Evolutionary conservation across 176 grass and related monocot genomes (phyloP), one percentile per base, ranked within the genome.

Genomic region (Eragrostis nindensis): DNA sequence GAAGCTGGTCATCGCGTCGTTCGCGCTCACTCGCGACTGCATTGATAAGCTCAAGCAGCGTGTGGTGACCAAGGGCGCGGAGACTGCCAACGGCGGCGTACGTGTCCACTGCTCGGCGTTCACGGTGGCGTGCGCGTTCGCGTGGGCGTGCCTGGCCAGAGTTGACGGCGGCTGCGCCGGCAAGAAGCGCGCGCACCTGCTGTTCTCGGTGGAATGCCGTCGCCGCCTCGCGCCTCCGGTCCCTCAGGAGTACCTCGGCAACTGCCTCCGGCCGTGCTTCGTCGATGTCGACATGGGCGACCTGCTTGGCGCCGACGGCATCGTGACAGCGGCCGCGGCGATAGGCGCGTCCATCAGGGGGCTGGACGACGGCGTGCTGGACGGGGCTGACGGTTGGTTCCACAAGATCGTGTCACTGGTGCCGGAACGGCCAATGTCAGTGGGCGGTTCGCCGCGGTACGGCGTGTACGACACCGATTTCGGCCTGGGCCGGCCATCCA

Each of bases 191-290:
- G 96, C 88, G 44, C 90, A 93, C 67, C 78, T 99, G 64, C 82
- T 92, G 18, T 99, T 99, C 88, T 93, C 90, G 5, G 96, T 95
- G 39, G 90, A 99, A 11, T 99, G 92, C 87, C 86, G 96, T 0
- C 66, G 80, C 13, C 88, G 96, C 36, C 59, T 99, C 21, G 19
- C 84, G 4, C 96, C 96, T 48, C 86, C 90, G 19, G 44, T 99
- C 3, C 90, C 86, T 0, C 74, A 86, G 16, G 90, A 84, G 62
- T 99, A 93, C 83, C 90, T 99, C 8, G 96, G 96, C 83, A 99
- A 99, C 83, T 99, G 96, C 82, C 86, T 99, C 2, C 80, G 96
- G 0, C 92, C 92, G 0, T 99, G 96, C 82, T 99, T 99, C 74
- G 90, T 93, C 43, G 96, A 95, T 78, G 84, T 88, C 5, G 63